Evolutionary conservation across 371 early-diverging fungal genomes (phyloP).

Genomic region (Coemansia sp.): DNA sequence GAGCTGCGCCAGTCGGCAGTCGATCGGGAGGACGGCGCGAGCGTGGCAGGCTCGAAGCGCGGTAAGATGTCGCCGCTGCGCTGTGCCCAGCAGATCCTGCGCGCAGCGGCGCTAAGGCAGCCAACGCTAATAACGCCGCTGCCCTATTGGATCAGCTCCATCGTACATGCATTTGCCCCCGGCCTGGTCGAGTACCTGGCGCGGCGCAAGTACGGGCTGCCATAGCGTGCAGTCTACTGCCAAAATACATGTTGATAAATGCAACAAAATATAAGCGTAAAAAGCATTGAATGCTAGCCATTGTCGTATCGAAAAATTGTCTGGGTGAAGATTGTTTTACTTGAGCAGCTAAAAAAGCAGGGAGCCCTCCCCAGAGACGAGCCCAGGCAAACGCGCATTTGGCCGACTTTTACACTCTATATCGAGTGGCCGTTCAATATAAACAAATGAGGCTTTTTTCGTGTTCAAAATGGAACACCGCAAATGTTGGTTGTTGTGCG

Average conservation of each 20-base stretch:
- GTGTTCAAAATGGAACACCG: neutral
- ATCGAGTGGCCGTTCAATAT: too few species aligned
- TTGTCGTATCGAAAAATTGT: neutral
- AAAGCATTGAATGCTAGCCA: neutral
- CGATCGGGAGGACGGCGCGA: conserved; percentile 43
- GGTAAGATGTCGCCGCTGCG: conserved; percentile 60
- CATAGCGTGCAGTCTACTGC: neutral
- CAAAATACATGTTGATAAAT: neutral
- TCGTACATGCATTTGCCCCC: conserved; percentile 61
- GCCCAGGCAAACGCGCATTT: too few species aligned
- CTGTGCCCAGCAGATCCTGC: conserved; percentile 64
- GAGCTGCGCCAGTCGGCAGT: conserved; percentile 70
- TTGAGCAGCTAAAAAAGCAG: too few species aligned
- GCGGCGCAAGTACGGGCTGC: conserved; percentile 61
- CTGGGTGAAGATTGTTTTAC: neutral
- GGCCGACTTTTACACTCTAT: too few species aligned
- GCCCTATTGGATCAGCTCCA: conserved; percentile 57
- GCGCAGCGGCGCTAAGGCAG: conserved; percentile 61
- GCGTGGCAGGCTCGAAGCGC: conserved; percentile 56
- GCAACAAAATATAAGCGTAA: neutral
- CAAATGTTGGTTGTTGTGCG: neutral
- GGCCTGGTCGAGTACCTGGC: conserved; percentile 66
- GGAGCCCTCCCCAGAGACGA: too few species aligned
- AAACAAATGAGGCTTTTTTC: neutral
- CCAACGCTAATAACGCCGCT: conserved; percentile 65